Percentiles rank a stretch among this genome's conserved stretches.
Evolutionary conservation across 176 grass and related monocot species (phyloP).

Genomic region (Poa annua): DNA sequence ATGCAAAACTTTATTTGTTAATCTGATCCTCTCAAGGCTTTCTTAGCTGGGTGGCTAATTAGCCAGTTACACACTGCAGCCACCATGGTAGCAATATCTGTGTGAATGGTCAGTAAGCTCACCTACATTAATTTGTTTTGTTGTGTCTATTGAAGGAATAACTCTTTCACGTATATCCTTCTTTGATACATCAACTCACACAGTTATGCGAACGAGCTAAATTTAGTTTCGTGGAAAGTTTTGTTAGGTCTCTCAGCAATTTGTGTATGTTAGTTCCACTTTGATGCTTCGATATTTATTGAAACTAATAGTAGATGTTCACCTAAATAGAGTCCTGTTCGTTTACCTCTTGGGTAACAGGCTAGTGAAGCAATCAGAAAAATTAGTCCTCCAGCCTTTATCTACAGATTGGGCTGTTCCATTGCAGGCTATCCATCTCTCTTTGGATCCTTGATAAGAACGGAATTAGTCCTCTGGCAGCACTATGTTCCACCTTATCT

Average conservation of each 20-base stretch:
- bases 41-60: slow-evolving; percentile 58
- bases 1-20: background rate
- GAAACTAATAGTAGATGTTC: slow-evolving; percentile 39
- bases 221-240: background rate
- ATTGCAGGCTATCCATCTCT: background rate
- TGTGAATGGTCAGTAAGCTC: slow-evolving; percentile 69
- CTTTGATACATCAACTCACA: slow-evolving; percentile 41
- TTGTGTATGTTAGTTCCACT: background rate
- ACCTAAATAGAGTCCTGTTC: background rate
- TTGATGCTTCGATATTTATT: background rate
- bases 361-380: slow-evolving; percentile 1
- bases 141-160: slow-evolving; percentile 38
- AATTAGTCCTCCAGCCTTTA: slow-evolving; percentile 16
- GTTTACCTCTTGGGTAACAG: background rate
- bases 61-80: slow-evolving; percentile 58
- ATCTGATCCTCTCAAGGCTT: too few species aligned
- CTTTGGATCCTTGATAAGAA: background rate
- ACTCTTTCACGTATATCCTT: background rate
- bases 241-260: background rate
- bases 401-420: background rate
- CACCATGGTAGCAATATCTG: slow-evolving; percentile 41
- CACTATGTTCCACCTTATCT: background rate
- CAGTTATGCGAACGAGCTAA: background rate
- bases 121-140: slow-evolving; percentile 47
- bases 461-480: background rate